Evolutionary conservation across 805 yeast genomes (phyloP).

Genomic region (Crinitomyces ghanaensis): DNA sequence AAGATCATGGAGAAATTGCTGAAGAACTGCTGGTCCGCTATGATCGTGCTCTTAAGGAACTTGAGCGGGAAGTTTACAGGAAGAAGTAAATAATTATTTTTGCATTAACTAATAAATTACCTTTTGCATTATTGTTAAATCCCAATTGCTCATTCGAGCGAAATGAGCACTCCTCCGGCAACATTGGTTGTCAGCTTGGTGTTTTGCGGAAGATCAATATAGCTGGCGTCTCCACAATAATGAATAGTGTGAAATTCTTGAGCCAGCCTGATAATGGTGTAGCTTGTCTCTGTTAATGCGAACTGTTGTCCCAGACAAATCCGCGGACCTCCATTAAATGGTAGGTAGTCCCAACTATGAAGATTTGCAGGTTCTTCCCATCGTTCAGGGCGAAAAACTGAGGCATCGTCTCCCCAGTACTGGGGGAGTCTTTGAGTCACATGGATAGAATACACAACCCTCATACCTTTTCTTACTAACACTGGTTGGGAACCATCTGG

Average conservation of each 20-base stretch:
- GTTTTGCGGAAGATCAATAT: conserved; percentile 8
- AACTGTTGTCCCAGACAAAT: conserved; percentile 47
- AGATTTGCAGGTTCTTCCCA: conserved; percentile 32
- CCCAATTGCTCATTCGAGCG: too few relatives aligned
- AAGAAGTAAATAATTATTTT: too few relatives aligned
- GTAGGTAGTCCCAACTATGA: conserved; percentile 39
- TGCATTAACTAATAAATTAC: too few relatives aligned
- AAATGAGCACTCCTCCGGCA: conserved; percentile 15
- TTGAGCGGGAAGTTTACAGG: conserved; percentile 13
- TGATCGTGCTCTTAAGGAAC: conserved; percentile 9
- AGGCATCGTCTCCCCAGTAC: conserved; percentile 36
- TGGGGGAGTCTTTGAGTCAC: conserved; percentile 34
- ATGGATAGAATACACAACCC: conserved; percentile 30
- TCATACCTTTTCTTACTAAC: conserved; percentile 34
- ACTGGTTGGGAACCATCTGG: conserved; percentile 30
- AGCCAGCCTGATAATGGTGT: conserved; percentile 30
- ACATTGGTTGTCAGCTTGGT: conserved; percentile 11
- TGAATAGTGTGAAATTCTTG: conserved; percentile 16
- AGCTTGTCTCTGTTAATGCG: conserved; percentile 42
- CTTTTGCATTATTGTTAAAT: too few relatives aligned
- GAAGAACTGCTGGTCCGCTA: conserved; percentile 9
- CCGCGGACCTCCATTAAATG: conserved; percentile 47
- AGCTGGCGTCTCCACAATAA: conserved; percentile 5
- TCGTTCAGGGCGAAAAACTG: conserved; percentile 37
- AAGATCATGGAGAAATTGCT: conserved; percentile 3